Evolutionary conservation across 2,329 filamentous ascomycete species (phyloP).

Genomic region (Claviceps digitariae): DNA sequence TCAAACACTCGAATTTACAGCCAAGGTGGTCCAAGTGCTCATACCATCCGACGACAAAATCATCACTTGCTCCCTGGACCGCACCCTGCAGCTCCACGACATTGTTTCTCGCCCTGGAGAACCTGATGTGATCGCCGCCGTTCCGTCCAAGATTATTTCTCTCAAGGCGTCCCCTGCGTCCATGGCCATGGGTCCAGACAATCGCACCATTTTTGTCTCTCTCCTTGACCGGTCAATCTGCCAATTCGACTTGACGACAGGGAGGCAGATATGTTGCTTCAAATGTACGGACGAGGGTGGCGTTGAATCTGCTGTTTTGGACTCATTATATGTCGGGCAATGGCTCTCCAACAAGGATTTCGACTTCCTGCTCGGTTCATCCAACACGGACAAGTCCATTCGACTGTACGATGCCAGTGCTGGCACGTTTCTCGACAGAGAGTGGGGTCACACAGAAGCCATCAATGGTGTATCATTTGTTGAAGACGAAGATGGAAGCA

Average conservation of each 20-base stretch:
- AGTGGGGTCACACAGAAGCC: conserved; percentile 91
- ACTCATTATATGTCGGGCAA: conserved; percentile 56
- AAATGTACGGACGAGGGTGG: conserved; percentile 71
- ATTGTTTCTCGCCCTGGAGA: conserved; percentile 56
- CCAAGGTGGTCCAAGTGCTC: conserved; percentile 63
- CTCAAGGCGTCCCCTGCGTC: conserved; percentile 80
- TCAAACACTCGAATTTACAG: conserved; percentile 87
- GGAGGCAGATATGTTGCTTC: conserved; percentile 59
- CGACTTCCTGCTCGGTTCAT: conserved; percentile 70
- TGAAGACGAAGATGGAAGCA: conserved; percentile 40
- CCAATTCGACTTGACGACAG: conserved; percentile 51
- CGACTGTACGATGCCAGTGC: conserved; percentile 71
- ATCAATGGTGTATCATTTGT: conserved; percentile 74
- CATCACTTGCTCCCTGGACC: conserved; percentile 78
- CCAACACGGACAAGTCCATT: conserved; percentile 91
- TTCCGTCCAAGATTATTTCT: conserved; percentile 63
- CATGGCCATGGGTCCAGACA: conserved; percentile 57
- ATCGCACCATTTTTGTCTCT: conserved; percentile 43
- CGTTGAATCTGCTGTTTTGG: conserved; percentile 69
- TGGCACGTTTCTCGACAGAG: conserved; percentile 66
- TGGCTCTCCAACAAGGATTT: conserved; percentile 38
- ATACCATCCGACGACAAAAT: conserved; percentile 63
- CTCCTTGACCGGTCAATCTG: conserved; percentile 46
- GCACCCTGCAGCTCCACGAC: conserved; percentile 74
- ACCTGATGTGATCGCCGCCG: conserved; percentile 55